Base-by-base conservation (phyloP, 768 basidiomycete genomes). In the Lepiota venenata region DNA sequence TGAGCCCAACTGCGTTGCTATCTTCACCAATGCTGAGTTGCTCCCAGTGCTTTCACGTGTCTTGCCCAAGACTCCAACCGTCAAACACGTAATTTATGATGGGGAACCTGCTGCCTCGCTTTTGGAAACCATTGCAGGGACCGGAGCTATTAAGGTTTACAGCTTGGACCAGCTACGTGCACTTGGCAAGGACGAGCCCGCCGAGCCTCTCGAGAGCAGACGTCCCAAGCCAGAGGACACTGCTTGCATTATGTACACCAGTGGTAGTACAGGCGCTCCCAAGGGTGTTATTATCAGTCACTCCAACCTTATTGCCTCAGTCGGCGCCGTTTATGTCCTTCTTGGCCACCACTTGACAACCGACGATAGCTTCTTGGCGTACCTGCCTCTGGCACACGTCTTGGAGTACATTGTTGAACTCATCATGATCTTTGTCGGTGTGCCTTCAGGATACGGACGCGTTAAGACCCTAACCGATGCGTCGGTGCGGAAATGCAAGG, bases 391-490 rank as follows among this genome's bases (percentile, higher is more conserved):
- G 32, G 93, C 93, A 0, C 95, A 99, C 68, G 94, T 98, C 58
- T 77, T 99, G 56, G 96, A 98, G 71, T 97, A 92, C 66, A 85
- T 95, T 55, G 92, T 97, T 61, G 96, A 99, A 75, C 73, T 91
- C 43, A 72, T 75, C 53, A 78, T 93, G 65, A 71, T 88, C 63
- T 87, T 84, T 62, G 74, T 84, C 29, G 92, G 94, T 57, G 75
- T 95, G 73, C 85, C 84, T 22, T 80, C 82, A 25, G 96, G 97
- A 0, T 99, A 91, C 60, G 96, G 93, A 11, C 85, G 88, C 47
- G 86, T 95, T 67, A 98, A 97, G 83, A 99, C 96, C 6, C 80
- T 98, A 58, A 98, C 96, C 2, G 95, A 98, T 64, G 82, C 86
- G 2, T 92, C 87, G n/a, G 92, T 96, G 16, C 84, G 93, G 42